Evolutionary conservation across 169 alveolate genomes (phyloP).

Genomic region (Eimeria zaria): DNA sequence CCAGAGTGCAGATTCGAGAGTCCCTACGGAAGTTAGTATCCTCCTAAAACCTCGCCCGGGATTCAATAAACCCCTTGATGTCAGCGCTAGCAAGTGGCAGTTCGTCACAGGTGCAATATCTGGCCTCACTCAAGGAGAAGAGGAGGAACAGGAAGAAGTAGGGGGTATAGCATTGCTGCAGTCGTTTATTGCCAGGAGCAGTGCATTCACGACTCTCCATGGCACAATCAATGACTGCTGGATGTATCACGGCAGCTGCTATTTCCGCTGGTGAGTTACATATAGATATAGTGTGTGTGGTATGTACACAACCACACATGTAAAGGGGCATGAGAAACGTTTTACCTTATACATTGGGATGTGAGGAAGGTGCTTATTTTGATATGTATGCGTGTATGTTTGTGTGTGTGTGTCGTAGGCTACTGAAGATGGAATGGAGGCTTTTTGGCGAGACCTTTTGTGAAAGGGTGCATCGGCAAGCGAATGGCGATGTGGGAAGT

Average conservation of each 20-base stretch:
- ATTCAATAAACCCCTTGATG: slow-evolving; percentile 42
- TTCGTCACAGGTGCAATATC: not conserved
- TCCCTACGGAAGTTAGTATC: slow-evolving; percentile 8
- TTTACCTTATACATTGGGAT: too few relatives aligned
- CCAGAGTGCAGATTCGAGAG: not conserved
- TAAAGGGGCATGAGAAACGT: not conserved
- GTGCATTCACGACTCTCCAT: not conserved
- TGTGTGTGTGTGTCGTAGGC: not conserved
- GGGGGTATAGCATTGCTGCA: not conserved
- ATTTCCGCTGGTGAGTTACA: slow-evolving; percentile 46
- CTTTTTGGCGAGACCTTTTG: slow-evolving; percentile 20
- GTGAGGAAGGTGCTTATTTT: not conserved
- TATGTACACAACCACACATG: not conserved
- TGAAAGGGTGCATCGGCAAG: not conserved
- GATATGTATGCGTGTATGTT: not conserved
- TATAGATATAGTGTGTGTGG: not conserved
- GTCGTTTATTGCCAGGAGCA: not conserved
- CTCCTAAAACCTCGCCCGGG: slow-evolving; percentile 39
- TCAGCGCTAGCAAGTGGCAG: slow-evolving; percentile 2
- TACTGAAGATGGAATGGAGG: not conserved
- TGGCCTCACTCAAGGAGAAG: not conserved
- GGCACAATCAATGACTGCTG: slow-evolving; percentile 43
- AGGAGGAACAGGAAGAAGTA: not conserved
- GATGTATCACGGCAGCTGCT: slow-evolving; percentile 34
- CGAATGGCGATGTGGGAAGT: not conserved